Evolutionary conservation across 1,139 yeast genomes (phyloP).

Genomic region (Geotrichum australiense): DNA sequence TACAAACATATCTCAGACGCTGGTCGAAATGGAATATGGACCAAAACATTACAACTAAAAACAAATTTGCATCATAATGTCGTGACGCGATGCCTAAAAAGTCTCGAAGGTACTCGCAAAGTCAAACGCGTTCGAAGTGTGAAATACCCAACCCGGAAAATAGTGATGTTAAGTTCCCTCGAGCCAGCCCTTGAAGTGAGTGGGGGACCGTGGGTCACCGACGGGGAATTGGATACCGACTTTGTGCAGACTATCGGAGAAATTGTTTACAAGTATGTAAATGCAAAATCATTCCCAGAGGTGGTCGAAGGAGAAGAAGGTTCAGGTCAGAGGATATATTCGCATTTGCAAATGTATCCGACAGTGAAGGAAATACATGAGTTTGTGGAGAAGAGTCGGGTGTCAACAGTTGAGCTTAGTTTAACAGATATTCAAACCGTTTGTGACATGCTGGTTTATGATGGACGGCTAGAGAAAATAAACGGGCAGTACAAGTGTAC

Average conservation of each 20-base stretch:
- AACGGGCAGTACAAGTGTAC: constrained; percentile 42
- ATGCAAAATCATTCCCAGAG: constrained; percentile 62
- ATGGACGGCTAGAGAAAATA: constrained; percentile 70
- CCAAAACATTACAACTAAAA: constrained; percentile 82
- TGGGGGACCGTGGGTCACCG: constrained; percentile 99
- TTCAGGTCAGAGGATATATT: constrained; percentile 36
- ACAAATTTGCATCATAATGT: constrained; percentile 92
- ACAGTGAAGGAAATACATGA: constrained; percentile 63
- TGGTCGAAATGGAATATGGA: constrained; percentile 92
- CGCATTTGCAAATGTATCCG: constrained; percentile 56
- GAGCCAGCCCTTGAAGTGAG: constrained; percentile 95
- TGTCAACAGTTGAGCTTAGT: constrained; percentile 75
- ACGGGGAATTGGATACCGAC: constrained; percentile 88
- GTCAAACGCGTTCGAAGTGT: constrained; percentile 90
- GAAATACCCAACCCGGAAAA: constrained; percentile 92
- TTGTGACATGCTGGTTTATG: constrained; percentile 81
- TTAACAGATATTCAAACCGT: constrained; percentile 67
- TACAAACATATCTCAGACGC: constrained; percentile 88
- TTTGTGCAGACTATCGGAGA: constrained; percentile 78
- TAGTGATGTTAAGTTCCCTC: constrained; percentile 86
- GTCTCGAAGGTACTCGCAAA: constrained; percentile 73
- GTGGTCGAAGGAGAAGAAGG: constrained; percentile 3
- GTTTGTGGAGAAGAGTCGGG: constrained; percentile 62
- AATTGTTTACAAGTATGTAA: constrained; percentile 83
- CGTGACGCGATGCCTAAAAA: constrained; percentile 76